Conservation (phyloP, 345 rosid species). For the Salix purpurea region DNA sequence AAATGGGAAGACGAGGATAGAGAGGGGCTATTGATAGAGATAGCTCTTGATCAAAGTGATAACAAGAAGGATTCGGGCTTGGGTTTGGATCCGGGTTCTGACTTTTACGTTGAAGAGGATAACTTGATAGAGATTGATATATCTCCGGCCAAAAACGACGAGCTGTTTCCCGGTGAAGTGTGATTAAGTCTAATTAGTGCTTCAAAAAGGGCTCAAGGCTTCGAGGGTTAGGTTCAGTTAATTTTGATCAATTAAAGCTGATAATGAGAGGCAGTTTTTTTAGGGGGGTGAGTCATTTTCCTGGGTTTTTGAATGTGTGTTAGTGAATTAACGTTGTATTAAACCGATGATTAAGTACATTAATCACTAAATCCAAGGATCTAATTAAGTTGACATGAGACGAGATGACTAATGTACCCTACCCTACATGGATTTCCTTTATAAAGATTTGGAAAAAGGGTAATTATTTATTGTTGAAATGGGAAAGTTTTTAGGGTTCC, state of each 20-base stretch:
- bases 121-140: constrained; percentile 69
- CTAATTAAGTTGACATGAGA: background rate
- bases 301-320: constrained; percentile 6
- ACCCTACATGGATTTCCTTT: background rate
- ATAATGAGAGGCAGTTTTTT: background rate
- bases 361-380: constrained; percentile 17
- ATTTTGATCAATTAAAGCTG: background rate
- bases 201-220: background rate
- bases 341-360: constrained; percentile 10
- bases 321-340: constrained; percentile 7
- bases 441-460: background rate
- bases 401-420: constrained; percentile 17
- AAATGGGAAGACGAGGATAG: constrained; percentile 55
- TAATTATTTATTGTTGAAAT: background rate
- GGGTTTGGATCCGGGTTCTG: background rate
- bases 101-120: constrained; percentile 56
- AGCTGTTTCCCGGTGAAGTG: background rate
- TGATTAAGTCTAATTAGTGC: background rate
- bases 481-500: background rate
- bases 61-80: constrained; percentile 31
- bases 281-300: background rate
- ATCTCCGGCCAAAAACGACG: constrained; percentile 24
- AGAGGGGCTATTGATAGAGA: constrained; percentile 68
- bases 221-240: background rate
- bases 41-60: constrained; percentile 32